phyloP scores from a whole-genome alignment of 192 early-diverging fungal species.

The Gryganskiella cystojenkinii region DNA sequence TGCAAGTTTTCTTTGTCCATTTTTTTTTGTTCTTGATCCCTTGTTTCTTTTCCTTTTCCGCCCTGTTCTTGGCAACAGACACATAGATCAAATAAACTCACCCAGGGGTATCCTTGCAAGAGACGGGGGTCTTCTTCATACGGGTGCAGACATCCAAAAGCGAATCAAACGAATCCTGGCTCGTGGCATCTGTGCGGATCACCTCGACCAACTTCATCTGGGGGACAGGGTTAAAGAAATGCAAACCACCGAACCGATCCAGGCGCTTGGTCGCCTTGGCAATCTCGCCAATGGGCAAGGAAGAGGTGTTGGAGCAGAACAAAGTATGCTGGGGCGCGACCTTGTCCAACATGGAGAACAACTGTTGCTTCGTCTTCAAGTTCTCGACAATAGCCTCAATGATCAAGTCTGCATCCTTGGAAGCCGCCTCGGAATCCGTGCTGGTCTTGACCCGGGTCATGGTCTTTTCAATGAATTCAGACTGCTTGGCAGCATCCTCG shows the following conservation, averaged over 20 bases:
- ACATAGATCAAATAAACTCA: slow-evolving; percentile 33
- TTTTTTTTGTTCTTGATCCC: not conserved
- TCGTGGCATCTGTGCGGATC: slow-evolving; percentile 74
- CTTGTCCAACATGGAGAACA: slow-evolving; percentile 80
- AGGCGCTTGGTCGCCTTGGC: slow-evolving; percentile 69
- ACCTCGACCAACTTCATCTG: slow-evolving; percentile 99
- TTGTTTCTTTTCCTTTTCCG: no score
- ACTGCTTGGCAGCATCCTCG: slow-evolving; percentile 72
- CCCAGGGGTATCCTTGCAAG: slow-evolving; percentile 98
- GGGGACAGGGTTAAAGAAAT: slow-evolving; percentile 99
- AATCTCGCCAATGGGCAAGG: slow-evolving; percentile 87
- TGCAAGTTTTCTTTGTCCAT: not conserved
- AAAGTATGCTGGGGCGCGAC: slow-evolving; percentile 78
- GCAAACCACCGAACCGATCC: slow-evolving; percentile 84
- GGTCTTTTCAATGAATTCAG: slow-evolving; percentile 76
- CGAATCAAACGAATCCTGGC: slow-evolving; percentile 68
- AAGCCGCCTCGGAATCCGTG: slow-evolving; percentile 73
- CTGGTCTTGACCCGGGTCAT: slow-evolving; percentile 73
- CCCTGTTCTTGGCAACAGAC: no score
- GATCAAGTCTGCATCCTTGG: slow-evolving; percentile 78
- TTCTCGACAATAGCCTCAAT: slow-evolving; percentile 98
- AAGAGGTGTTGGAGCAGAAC: slow-evolving; percentile 94
- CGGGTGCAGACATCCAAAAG: slow-evolving; percentile 76
- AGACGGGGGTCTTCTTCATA: slow-evolving; percentile 89
- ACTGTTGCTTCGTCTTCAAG: slow-evolving; percentile 83